A percentile compares a stretch with the other conserved stretches of the same genome.
Evolutionary conservation across 2,329 filamentous ascomycete species (phyloP).

Genomic region (Diplodia sapinea): DNA sequence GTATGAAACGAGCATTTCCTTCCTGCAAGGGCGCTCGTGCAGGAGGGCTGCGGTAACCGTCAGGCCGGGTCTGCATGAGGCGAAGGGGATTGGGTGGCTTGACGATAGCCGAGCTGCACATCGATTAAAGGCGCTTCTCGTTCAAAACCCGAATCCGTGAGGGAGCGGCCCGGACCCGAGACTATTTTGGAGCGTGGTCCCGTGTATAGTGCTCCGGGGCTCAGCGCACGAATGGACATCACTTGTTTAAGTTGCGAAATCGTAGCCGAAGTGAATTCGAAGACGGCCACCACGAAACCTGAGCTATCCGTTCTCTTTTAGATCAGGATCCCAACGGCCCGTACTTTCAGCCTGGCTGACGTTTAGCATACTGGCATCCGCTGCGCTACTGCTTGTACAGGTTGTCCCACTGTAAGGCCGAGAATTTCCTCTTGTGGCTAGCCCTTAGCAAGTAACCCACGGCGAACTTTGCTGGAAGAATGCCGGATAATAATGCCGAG

Average conservation of each 20-base stretch:
- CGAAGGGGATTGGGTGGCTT: not conserved
- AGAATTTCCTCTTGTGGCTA: conserved; percentile 10
- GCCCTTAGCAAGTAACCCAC: not conserved
- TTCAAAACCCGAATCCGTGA: not conserved
- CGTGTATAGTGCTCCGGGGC: not conserved
- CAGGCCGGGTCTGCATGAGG: not conserved
- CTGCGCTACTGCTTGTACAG: not conserved
- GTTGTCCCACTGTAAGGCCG: not conserved
- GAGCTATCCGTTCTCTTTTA: not conserved
- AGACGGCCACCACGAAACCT: not conserved
- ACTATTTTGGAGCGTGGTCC: not conserved
- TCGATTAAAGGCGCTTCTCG: not conserved
- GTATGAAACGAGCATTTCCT: not conserved
- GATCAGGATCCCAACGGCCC: not conserved
- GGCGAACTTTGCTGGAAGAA: not conserved
- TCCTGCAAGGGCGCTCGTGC: not conserved
- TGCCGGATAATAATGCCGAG: not conserved
- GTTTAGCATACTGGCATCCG: not conserved
- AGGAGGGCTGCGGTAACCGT: not conserved
- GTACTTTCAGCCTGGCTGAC: not conserved
- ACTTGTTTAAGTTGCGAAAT: not conserved
- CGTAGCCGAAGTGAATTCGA: not conserved
- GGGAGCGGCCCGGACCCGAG: not conserved
- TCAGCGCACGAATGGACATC: not conserved
- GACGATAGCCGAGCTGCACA: not conserved